phyloP scores from a whole-genome alignment of 2,329 filamentous ascomycete species.

The Fusarium citri region DNA sequence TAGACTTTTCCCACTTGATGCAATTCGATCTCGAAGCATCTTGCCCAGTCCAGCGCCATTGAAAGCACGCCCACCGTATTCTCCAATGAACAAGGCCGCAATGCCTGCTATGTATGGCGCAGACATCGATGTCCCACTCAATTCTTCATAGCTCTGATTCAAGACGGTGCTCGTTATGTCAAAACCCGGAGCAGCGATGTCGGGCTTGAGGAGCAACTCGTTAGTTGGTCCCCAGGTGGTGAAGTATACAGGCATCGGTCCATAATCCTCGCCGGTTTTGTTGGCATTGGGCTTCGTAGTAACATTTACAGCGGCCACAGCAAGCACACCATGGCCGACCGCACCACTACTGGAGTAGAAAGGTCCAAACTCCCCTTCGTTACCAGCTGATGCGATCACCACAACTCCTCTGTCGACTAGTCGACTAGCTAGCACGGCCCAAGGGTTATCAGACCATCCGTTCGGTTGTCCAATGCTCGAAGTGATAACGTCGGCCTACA shows the following conservation, averaged over 20 bases:
- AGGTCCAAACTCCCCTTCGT: constrained; percentile 60
- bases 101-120: constrained; percentile 65
- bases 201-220: constrained; percentile 63
- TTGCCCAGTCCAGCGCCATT: constrained; percentile 53
- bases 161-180: constrained; percentile 63
- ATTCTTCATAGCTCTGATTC: constrained; percentile 56
- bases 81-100: constrained; percentile 59
- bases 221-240: constrained; percentile 65
- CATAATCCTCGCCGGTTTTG: constrained; percentile 41
- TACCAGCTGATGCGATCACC: constrained; percentile 63
- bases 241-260: constrained; percentile 57
- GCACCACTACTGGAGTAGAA: constrained; percentile 57
- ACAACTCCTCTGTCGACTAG: constrained; percentile 60
- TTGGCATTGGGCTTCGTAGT: constrained; percentile 56
- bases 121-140: constrained; percentile 68
- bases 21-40: constrained; percentile 50
- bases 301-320: constrained; percentile 55
- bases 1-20: constrained; percentile 50
- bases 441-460: constrained; percentile 57
- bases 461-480: constrained; percentile 54
- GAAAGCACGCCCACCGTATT: constrained; percentile 55
- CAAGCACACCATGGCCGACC: constrained; percentile 50
- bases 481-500: constrained; percentile 58
- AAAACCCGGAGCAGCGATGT: constrained; percentile 62
- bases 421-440: constrained; percentile 56